phyloP scores from a whole-genome alignment of 768 basidiomycete species.

The Psilocybe tampanensis region DNA sequence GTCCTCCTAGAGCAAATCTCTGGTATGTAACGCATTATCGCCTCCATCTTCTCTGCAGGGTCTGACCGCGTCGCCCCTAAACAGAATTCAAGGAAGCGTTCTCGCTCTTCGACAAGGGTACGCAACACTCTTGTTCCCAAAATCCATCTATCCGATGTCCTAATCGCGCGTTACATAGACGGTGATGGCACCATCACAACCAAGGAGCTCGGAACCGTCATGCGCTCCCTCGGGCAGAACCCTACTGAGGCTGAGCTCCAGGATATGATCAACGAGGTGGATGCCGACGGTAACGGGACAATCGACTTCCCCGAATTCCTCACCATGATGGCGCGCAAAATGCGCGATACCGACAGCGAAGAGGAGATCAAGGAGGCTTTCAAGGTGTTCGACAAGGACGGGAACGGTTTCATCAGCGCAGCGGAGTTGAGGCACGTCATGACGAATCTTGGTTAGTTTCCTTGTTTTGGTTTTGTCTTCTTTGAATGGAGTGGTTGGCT shows the following conservation, averaged over 20 bases:
- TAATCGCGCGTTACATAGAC: constrained; percentile 31
- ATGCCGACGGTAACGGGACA: constrained; percentile 44
- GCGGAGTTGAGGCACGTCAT: constrained; percentile 93
- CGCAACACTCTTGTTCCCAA: background rate
- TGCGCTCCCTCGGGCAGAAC: constrained; percentile 51
- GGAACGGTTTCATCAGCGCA: constrained; percentile 87
- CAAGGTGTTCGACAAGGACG: constrained; percentile 91
- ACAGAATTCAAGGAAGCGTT: constrained; percentile 97
- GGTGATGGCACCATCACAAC: constrained; percentile 53
- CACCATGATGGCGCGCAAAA: constrained; percentile 45
- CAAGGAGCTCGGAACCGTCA: constrained; percentile 48
- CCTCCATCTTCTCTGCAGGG: background rate
- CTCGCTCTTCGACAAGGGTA: constrained; percentile 95
- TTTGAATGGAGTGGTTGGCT: background rate
- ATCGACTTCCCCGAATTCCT: constrained; percentile 53
- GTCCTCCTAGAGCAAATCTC: constrained; percentile 78
- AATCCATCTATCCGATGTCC: background rate
- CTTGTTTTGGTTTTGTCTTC: background rate
- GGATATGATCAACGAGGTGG: constrained; percentile 53
- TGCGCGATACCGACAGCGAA: constrained; percentile 41
- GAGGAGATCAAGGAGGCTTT: constrained; percentile 52
- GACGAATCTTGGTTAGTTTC: constrained; percentile 78
- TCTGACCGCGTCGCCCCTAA: constrained; percentile 4
- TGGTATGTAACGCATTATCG: constrained; percentile 49
- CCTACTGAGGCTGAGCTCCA: constrained; percentile 51